Evolutionary conservation across 2,329 filamentous ascomycete species (phyloP).

Genomic region (Dactylellina sp.): DNA sequence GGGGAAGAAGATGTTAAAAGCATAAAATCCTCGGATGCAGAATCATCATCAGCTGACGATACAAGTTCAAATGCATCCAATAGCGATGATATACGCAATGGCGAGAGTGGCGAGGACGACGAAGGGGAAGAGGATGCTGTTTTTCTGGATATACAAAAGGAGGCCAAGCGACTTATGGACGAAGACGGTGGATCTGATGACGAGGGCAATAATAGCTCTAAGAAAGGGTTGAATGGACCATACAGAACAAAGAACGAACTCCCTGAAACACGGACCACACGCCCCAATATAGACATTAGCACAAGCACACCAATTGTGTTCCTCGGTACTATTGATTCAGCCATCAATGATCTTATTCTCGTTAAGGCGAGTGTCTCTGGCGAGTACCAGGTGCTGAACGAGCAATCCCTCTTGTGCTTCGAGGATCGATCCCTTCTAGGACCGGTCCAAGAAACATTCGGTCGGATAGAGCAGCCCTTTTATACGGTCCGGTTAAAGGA

Average conservation of each 20-base stretch:
- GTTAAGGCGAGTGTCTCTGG: conserved; percentile 82
- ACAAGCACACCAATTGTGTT: conserved; percentile 80
- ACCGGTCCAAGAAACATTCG: conserved; percentile 84
- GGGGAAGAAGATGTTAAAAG: neutral
- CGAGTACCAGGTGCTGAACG: conserved; percentile 85
- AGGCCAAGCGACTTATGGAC: conserved; percentile 86
- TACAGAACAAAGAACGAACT: conserved; percentile 86
- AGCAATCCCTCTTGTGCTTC: conserved; percentile 83
- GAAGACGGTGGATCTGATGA: conserved; percentile 83
- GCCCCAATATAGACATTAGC: conserved; percentile 80
- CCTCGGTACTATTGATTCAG: conserved; percentile 79
- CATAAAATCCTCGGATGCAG: conserved; percentile 66
- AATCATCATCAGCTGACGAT: conserved; percentile 62
- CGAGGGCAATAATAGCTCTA: conserved; percentile 71
- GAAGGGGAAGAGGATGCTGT: conserved; percentile 70
- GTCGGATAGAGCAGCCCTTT: conserved; percentile 83
- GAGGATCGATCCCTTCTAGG: conserved; percentile 81
- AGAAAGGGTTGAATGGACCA: conserved; percentile 65
- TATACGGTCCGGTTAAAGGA: conserved; percentile 84
- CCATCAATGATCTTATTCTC: conserved; percentile 82
- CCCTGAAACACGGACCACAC: conserved; percentile 62
- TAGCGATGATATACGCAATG: conserved; percentile 71
- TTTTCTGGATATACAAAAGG: conserved; percentile 80
- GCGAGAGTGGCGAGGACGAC: conserved; percentile 70
- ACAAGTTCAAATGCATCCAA: conserved; percentile 66